Evolutionary conservation across 73 alveolate genomes (phyloP).

Genomic region (Diophrys appendiculata): DNA sequence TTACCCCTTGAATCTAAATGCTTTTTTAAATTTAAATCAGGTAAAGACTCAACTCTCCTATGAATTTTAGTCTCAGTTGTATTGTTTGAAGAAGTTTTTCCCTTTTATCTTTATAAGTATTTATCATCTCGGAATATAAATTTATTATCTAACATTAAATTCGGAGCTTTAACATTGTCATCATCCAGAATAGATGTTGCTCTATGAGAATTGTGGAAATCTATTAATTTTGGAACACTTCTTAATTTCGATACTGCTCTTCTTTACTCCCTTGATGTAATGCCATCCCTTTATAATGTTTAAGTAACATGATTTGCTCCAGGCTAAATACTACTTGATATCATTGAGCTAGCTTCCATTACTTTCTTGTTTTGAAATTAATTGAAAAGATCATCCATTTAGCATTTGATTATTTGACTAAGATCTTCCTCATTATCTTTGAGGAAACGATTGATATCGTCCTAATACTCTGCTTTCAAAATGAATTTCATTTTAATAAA

Average conservation of each 20-base stretch:
- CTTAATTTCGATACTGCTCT: constrained; percentile 29
- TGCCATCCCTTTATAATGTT: constrained; percentile 36
- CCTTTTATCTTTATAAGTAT: too few species aligned
- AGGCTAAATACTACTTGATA: constrained; percentile 45
- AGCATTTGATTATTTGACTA: not conserved
- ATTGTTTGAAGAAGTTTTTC: too few species aligned
- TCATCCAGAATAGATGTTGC: too few species aligned
- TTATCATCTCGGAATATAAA: too few species aligned
- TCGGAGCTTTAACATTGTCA: too few species aligned
- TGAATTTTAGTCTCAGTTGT: too few species aligned
- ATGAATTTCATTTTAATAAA: not conserved
- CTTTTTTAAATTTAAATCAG: too few species aligned
- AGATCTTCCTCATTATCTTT: not conserved
- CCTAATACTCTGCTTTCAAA: too few species aligned
- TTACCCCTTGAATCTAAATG: too few species aligned
- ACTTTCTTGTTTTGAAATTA: constrained; percentile 39
- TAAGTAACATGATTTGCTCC: constrained; percentile 19
- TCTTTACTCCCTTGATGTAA: constrained; percentile 30
- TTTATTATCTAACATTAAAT: too few species aligned
- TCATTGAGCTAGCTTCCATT: constrained; percentile 53
- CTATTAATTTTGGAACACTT: not conserved
- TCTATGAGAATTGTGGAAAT: constrained; percentile 1
- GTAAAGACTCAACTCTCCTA: too few species aligned
- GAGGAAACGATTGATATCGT: too few species aligned
- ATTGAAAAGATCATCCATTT: constrained; percentile 23